Base-by-base conservation (phyloP, 805 yeast species). In the Pichia occidentalis region DNA sequence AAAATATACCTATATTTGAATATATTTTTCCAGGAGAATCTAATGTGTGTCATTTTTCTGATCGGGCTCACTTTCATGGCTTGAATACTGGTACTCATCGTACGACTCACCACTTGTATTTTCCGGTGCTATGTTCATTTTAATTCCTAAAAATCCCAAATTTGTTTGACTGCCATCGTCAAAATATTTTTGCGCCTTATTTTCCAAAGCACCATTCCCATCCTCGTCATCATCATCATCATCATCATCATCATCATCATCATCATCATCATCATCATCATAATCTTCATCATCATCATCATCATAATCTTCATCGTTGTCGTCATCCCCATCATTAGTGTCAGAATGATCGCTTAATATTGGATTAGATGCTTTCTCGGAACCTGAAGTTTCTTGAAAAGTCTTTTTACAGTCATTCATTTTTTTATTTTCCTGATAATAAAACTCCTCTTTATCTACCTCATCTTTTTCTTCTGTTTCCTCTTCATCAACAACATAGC, bases 81-180 rank as follows among this genome's bases (percentile, higher is more conserved):
- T 29, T 22, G 28, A 23, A 25, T 35, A 33, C 4, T 26, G 24
- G 11, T 11, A 46, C 41, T 14, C 46, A 17, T 36, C 32, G 19
- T 32, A 37, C 8, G 25, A 37, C 16, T 30, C 43, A 13, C 35
- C 37, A 23, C 37, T 27, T 4, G n/a, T 13, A 19, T 37, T 32
- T 13, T 28, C 29, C 9, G 37, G 33, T 9, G 24, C 11, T 8
- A 36, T 28, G 10, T 41, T 42, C 34, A 40, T 42, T 13, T 34
- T 29, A 11, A 45, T 44, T 7, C 49, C 49, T 8, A 45, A 44
- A 29, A 45, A 45, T 13, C 48, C 45, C 9, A 45, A 22, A 29
- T 42, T 43, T 4, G 34, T 9, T 13, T 32, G 27, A 13, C 41
- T 23, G 21, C 18, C 18, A n/a, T n/a, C n/a, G n/a, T n/a, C n/a